phyloP scores from a whole-genome alignment of 257 asterid species.

The Solanum raphanifolium region DNA sequence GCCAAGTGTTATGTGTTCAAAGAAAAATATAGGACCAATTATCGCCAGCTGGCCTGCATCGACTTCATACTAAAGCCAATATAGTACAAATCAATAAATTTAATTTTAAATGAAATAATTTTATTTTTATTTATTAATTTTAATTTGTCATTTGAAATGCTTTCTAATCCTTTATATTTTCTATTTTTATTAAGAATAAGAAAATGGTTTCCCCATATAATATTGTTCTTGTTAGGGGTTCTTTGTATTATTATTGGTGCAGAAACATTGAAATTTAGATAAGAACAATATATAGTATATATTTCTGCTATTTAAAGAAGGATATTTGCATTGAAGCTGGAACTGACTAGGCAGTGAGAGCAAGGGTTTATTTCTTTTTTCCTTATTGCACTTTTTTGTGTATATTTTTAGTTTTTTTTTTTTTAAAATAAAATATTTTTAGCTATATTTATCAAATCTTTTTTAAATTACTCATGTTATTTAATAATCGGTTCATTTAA shows the following conservation, averaged over 20 bases:
- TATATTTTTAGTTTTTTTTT: too few relatives aligned
- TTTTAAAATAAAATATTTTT: too few relatives aligned
- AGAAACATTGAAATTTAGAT: neutral
- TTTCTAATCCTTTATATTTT: neutral
- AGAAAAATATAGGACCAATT: neutral
- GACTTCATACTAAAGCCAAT: neutral
- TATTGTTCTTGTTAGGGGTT: neutral
- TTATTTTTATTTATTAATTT: neutral
- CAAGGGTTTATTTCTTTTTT: neutral
- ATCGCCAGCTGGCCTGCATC: neutral
- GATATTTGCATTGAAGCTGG: neutral
- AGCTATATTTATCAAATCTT: too few relatives aligned
- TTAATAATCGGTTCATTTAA: neutral
- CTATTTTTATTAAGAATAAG: neutral
- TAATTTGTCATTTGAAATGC: neutral
- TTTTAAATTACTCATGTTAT: neutral
- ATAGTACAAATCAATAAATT: neutral
- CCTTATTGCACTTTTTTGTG: neutral
- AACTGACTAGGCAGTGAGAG: neutral
- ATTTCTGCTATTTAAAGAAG: neutral
- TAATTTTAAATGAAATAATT: neutral
- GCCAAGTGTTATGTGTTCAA: neutral
- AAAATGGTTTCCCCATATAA: neutral
- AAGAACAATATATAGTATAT: neutral
- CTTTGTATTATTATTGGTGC: neutral